Evolutionary conservation across 345 rosid species (phyloP), one percentile per base, ranked within the genome.

Genomic region (Ceriops zippeliana): DNA sequence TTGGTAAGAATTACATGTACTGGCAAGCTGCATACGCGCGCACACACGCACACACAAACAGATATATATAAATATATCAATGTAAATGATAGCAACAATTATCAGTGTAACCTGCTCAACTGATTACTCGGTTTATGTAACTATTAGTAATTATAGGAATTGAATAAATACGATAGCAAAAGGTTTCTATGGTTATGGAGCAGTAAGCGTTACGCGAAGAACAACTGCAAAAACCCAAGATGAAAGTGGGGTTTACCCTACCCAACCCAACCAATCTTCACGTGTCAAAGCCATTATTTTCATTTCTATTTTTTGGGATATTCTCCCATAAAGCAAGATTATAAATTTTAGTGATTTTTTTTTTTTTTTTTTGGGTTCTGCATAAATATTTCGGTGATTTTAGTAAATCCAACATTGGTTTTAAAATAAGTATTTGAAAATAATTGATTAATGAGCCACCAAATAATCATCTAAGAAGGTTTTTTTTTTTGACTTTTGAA

Each of bases 221-320:
- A 46, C 37, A 53, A 60, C 76, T 26, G 54, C 66, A 61, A 32
- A 74, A 38, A 71, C 63, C 24, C 52, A 27, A 52, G 52, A 5
- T 26, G 62, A 68, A 42, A 42, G 32, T 75, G 83, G 74, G 83
- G 89, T 87, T 87, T 70, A 83, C 86, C 85, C 42, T 81, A 84
- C 79, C 76, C 85, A 82, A 76, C 86, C 79, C 78, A 73, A 76
- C 79, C 78, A 81, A 65, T 1, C 15, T 63, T 20, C 47, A 28
- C 15, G 21, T 51, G 51, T 24, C 26, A 24, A 24, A 37, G 46
- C 46, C 13, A 37, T 37, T 37, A 37, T 9, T 37, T 37, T 9
- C 8, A 37, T 31, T 4, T 37, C 26, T 24, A 24, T 24, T 24
- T 37, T 37, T 37, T 37, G 46, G 46, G 1, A 37, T 37, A 10